Evolutionary conservation across 371 early-diverging fungal species (phyloP).

Genomic region (Basidiobolus meristosporus): DNA sequence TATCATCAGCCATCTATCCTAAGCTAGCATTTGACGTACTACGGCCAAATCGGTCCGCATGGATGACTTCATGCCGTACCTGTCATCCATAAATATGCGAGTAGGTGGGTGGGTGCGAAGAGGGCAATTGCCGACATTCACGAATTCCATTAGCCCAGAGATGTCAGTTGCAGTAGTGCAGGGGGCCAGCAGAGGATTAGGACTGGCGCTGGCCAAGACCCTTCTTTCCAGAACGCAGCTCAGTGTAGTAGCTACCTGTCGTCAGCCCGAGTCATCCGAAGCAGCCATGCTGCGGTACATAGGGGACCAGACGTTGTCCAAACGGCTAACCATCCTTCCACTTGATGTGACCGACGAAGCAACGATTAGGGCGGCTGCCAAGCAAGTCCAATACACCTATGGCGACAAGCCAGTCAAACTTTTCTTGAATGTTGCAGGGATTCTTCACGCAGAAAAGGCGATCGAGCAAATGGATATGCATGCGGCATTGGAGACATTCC

Average conservation of each 20-base stretch:
- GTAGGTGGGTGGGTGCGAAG: no score
- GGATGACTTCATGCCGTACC: no score
- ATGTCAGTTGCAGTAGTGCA: neutral
- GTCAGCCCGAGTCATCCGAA: neutral
- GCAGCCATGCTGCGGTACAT: neutral
- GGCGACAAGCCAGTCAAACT: neutral
- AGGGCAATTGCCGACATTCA: no score
- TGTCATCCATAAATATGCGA: no score
- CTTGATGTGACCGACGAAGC: neutral
- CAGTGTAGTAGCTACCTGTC: neutral
- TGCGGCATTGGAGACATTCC: neutral
- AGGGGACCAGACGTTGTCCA: no score
- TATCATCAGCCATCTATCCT: no score
- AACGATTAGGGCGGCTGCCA: neutral
- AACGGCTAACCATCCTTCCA: neutral
- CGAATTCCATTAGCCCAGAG: no score
- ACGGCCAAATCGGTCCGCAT: no score
- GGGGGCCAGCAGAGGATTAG: neutral
- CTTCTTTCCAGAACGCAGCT: neutral
- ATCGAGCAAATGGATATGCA: neutral
- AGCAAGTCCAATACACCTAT: neutral
- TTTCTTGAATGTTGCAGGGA: neutral
- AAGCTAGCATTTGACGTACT: no score
- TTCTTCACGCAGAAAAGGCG: neutral
- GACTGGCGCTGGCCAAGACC: neutral